Evolutionary conservation across 2,329 filamentous ascomycete species (phyloP).

Genomic region (Scopulariopsis brevicaulis): DNA sequence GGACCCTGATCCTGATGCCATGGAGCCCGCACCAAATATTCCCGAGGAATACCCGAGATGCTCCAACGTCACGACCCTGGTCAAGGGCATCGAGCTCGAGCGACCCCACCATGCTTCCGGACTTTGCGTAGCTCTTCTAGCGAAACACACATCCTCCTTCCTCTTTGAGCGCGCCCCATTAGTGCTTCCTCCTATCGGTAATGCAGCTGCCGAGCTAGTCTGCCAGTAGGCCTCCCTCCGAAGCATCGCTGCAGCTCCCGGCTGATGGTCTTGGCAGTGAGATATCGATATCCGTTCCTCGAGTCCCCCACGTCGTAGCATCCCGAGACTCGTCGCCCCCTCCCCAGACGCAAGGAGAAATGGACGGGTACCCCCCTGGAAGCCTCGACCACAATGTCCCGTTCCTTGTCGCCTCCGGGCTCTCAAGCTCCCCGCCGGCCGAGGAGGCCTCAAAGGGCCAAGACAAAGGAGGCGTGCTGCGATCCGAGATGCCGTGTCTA

Average conservation of each 20-base stretch:
- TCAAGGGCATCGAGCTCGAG: no score
- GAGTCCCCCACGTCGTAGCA: neutral
- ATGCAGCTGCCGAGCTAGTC: neutral
- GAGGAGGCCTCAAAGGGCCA: constrained; percentile 39
- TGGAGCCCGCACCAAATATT: no score
- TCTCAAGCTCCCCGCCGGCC: constrained; percentile 32
- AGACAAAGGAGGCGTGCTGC: constrained; percentile 48
- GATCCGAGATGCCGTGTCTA: constrained; percentile 59
- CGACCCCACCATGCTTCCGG: no score
- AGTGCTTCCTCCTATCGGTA: neutral
- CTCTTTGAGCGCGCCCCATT: neutral
- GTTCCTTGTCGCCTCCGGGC: constrained; percentile 69
- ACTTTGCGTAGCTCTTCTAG: neutral
- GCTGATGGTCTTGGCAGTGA: neutral
- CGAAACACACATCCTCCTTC: neutral
- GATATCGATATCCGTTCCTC: neutral
- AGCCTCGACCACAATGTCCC: constrained; percentile 84
- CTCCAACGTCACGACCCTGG: no score
- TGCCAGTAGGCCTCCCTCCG: neutral
- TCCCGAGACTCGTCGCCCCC: neutral
- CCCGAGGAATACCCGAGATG: no score
- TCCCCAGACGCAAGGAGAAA: constrained; percentile 20
- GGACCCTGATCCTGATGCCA: no score
- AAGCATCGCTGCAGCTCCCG: neutral
- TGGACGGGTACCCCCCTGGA: constrained; percentile 70